These are phyloP conservation scores for Keithomyces neogunnii DNA, from an alignment of 2,329 filamentous ascomycete species.

Conservation along the genomic window DNA sequence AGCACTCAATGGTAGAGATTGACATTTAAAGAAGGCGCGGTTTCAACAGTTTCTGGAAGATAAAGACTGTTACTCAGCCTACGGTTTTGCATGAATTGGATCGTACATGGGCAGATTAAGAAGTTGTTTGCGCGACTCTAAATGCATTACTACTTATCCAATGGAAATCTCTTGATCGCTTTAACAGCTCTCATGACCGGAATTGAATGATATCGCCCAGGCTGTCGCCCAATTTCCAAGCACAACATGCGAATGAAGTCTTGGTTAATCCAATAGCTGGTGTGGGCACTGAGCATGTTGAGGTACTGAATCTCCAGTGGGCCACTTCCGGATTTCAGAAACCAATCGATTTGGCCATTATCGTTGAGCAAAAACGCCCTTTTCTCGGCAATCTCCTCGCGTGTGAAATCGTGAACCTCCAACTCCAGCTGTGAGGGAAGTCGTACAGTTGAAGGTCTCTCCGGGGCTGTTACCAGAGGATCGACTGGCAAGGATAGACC, in stretches of 20 bases:
- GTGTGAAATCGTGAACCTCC: conserved; percentile 88
- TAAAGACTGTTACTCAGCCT: too few species aligned
- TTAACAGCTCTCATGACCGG: conserved; percentile 53
- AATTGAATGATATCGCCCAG: conserved; percentile 54
- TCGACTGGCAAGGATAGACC: conserved; percentile 30
- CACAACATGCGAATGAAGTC: conserved; percentile 91
- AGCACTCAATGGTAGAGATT: background rate
- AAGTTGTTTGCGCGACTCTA: conserved; percentile 6
- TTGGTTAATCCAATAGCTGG: conserved; percentile 80
- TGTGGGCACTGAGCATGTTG: conserved; percentile 94
- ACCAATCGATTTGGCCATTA: conserved; percentile 93
- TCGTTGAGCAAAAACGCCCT: conserved; percentile 85
- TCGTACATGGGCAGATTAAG: background rate
- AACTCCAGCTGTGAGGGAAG: conserved; percentile 69
- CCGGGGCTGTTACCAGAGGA: conserved; percentile 19
- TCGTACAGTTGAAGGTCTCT: conserved; percentile 33
- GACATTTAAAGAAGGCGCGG: background rate
- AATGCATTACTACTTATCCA: background rate
- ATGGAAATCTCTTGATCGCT: conserved; percentile 29
- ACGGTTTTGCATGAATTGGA: too few species aligned
- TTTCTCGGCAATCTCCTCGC: conserved; percentile 86
- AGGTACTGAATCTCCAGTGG: conserved; percentile 91
- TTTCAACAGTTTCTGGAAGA: background rate
- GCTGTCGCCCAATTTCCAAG: conserved; percentile 70
- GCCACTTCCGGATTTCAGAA: conserved; percentile 72